Evolutionary conservation across 768 basidiomycete genomes (phyloP), one percentile per base, ranked within the genome.

Genomic region (Auriscalpium vulgare): DNA sequence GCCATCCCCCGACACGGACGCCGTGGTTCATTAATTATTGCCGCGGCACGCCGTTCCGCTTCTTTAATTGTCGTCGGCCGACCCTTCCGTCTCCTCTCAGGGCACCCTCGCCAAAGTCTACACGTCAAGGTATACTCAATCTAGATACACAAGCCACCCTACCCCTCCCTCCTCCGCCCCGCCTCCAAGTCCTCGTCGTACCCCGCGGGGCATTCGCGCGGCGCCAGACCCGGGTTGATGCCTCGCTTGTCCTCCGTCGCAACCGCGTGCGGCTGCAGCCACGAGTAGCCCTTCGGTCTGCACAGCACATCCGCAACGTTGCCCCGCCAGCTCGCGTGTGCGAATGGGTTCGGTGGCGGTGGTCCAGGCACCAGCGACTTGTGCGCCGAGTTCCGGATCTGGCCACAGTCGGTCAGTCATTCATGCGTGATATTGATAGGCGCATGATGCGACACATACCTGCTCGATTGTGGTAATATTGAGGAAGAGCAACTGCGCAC

Each of bases 391-490:
- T 87, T 90, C 56, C 94, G 84, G 62, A 95, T 92, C 87, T 92
- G 66, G n/a, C 56, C 49, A 52, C 29, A 29, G 29, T 29, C 29
- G 5, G 29, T 29, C 29, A 29, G n/a, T n/a, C n/a, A 21, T 21
- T 21, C 21, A 21, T 21, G 29, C 29, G 29, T 29, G 29, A 29
- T 29, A 7, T 7, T 29, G 29, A 29, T 29, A 29, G 29, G 29
- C 7, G 29, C 29, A 56, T 51, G 55, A 50, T 44, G 19, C 53
- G 61, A 49, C 47, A 66, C 82, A 69, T 68, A 88, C 88, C 80
- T 93, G 91, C 73, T 97, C 95, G 59, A 97, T 93, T n/a, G 94
- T 97, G 9, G 95, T 97, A 37, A 92, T 78, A 69, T 95, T 95
- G 59, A 93, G 74, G 36, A 93, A 67, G 53, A 95, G 71, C 49